Conservation (phyloP, 1,139 yeast genomes). For the Geotrichum siamense region DNA sequence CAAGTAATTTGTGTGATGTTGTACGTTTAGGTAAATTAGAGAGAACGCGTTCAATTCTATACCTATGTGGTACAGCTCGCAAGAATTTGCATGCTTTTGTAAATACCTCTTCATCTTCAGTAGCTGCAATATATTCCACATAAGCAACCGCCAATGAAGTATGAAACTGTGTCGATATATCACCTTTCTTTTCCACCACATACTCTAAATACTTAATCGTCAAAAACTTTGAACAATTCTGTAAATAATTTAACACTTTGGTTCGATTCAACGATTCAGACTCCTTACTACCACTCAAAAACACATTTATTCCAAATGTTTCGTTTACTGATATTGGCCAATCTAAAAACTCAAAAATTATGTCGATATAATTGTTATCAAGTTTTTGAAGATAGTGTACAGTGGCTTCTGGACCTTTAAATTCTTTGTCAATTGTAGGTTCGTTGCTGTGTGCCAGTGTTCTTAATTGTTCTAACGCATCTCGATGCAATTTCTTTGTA, state of each 20-base stretch:
- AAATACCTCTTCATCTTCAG: constrained; percentile 17
- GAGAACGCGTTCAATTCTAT: constrained; percentile 34
- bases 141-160: constrained; percentile 55
- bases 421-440: constrained; percentile 13
- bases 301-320: constrained; percentile 45
- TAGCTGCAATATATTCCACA: constrained; percentile 35
- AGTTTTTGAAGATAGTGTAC: constrained; percentile 62
- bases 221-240: constrained; percentile 31
- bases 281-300: constrained; percentile 59
- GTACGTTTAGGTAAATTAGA: constrained; percentile 27
- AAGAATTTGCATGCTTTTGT: constrained; percentile 29
- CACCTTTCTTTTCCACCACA: constrained; percentile 41
- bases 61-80: constrained; percentile 24
- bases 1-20: constrained; percentile 24
- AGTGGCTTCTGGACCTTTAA: constrained; percentile 43
- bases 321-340: constrained; percentile 47
- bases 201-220: constrained; percentile 58
- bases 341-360: constrained; percentile 52
- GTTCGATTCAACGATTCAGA: constrained; percentile 52
- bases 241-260: constrained; percentile 47
- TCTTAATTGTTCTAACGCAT: constrained; percentile 57
- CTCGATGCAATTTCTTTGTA: constrained; percentile 53
- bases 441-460: constrained; percentile 22
- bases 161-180: constrained; percentile 42
- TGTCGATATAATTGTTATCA: constrained; percentile 43